Conservation (phyloP, 768 basidiomycete genomes). For the Termitomyces sp. region DNA sequence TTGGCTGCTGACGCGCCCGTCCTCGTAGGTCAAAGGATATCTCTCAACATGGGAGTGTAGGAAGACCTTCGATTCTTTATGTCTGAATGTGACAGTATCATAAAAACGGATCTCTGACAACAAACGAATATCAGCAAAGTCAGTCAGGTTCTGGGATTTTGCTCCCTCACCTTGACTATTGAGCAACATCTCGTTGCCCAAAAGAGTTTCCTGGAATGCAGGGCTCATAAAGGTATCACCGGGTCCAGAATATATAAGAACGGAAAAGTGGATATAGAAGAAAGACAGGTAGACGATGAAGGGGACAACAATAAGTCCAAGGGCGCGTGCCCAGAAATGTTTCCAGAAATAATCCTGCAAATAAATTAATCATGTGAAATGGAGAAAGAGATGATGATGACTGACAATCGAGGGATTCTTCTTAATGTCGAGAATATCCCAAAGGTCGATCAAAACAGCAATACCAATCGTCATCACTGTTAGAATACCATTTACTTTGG, state of each 20-base stretch:
- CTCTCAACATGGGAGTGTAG: conserved; percentile 90
- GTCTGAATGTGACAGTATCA: conserved; percentile 83
- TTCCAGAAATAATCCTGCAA: conserved; percentile 81
- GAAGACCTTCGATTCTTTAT: conserved; percentile 92
- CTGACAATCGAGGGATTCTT: conserved; percentile 78
- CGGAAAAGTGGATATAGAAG: conserved; percentile 93
- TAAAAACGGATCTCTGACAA: conserved; percentile 88
- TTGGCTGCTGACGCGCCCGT: conserved; percentile 93
- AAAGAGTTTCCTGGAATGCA: conserved; percentile 93
- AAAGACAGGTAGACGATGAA: conserved; percentile 89
- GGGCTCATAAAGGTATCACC: conserved; percentile 98
- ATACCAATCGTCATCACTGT: conserved; percentile 87
- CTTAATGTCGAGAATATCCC: conserved; percentile 87
- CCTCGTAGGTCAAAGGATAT: conserved; percentile 93
- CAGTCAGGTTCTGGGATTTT: not conserved
- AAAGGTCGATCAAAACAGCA: conserved; percentile 91
- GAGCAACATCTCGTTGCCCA: conserved; percentile 87
- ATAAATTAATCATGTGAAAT: not conserved
- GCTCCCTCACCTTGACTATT: conserved; percentile 78
- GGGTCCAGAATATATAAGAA: conserved; percentile 85
- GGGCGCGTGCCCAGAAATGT: conserved; percentile 83
- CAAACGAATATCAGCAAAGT: conserved; percentile 3
- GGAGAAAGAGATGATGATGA: conserved; percentile 7
- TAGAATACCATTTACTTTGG: conserved; percentile 96
- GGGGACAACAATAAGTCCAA: conserved; percentile 87